Conservation (phyloP, 2,329 filamentous ascomycete genomes). For the Tolypocladium cylindrosporum region DNA sequence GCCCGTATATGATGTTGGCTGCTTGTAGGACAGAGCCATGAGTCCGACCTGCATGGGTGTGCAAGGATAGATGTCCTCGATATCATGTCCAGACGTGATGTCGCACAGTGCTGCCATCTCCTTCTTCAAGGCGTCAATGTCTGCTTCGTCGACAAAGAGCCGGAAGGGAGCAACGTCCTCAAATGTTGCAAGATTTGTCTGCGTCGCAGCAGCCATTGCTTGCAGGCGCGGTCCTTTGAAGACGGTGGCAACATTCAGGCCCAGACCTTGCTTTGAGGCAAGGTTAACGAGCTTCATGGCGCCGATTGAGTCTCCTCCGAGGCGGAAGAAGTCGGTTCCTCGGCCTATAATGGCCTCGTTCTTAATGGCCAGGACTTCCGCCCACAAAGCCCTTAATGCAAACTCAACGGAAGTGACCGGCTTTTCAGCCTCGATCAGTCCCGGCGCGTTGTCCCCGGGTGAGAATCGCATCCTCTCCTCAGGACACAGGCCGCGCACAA, state of each 20-base stretch:
- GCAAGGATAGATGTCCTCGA: neutral
- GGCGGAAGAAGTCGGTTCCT: constrained; percentile 1
- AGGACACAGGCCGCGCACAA: neutral
- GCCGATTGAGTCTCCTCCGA: constrained; percentile 16
- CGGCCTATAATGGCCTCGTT: neutral
- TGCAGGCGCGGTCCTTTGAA: neutral
- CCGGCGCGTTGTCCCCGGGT: neutral
- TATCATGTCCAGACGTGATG: neutral
- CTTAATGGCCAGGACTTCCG: neutral
- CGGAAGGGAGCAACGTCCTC: constrained; percentile 1
- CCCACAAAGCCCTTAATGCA: neutral
- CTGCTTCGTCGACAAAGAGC: neutral
- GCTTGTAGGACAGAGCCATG: constrained; percentile 3
- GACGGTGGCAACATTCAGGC: neutral
- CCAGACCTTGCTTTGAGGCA: neutral
- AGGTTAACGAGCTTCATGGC: neutral
- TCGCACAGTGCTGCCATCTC: neutral
- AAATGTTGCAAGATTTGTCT: neutral
- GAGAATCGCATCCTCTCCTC: neutral
- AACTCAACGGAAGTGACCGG: neutral
- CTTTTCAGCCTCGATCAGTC: neutral
- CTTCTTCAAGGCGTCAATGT: neutral
- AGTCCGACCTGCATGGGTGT: constrained; percentile 5
- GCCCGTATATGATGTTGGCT: constrained; percentile 2
- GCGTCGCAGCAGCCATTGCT: neutral